Base-by-base conservation (phyloP, 2,329 filamentous ascomycete genomes). In the Corinectria fuckeliana region DNA sequence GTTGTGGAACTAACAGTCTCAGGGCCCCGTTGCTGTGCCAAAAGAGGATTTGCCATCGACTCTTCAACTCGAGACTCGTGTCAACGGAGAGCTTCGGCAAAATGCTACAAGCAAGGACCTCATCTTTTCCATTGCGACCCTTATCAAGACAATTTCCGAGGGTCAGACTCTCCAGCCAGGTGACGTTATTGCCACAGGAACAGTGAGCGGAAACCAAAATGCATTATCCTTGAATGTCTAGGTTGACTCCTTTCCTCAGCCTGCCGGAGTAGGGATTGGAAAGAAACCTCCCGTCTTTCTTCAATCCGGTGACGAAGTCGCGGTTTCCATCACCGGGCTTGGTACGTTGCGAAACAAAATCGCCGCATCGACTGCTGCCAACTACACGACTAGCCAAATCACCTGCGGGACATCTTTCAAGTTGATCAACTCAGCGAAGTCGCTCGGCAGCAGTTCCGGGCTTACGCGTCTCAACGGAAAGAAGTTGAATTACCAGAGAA, bases 11-110 rank as follows among this genome's bases (percentile, higher is more conserved):
- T 28, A 38, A 26, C 14, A 6, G 4, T 23, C 11, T 32, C 23
- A 80, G 76, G 83, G 83, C 1, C 82, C 83, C 0, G 75, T 85
- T 21, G 82, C 83, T 8, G 79, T 85, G 2, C 80, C 81, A 10
- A 77, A 77, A 44, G 69, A 74, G 28, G 65, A 76, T n/a, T 72
- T 85, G 1, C 76, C 80, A 1, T 62, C 76, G 32, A 72, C 74
- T 49, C 72, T 84, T 2, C 69, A 62, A 2, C 65, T 82, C 1
- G 72, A 76, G 56, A 82, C 81, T 0, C 68, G 71, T 14, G 78
- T 83, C 21, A 84, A 83, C 53, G 77, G 77, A 2, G 75, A 82
- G 55, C 65, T 77, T 14, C 72, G 80, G 6, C 81, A 84, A 60
- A 69, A 79, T 34, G 77, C 75, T 2, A 81, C 76, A 0, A 77